Evolutionary conservation across 1,284 basidiomycete species (phyloP).

Genomic region (Boletus mariae): DNA sequence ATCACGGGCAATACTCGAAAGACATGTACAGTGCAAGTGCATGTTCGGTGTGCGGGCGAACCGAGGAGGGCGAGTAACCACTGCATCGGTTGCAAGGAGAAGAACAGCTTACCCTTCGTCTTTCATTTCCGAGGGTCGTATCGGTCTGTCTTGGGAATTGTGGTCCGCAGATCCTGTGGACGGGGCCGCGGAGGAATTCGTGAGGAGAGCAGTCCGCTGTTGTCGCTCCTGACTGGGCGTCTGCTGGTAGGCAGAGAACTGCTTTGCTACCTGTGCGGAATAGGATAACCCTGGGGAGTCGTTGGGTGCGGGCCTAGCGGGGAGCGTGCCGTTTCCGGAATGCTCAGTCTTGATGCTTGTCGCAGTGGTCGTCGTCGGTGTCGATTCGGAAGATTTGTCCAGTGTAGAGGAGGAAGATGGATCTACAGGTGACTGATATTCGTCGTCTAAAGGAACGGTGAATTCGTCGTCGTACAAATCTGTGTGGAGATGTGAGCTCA

Average conservation of each 20-base stretch:
- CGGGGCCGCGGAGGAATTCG: constrained; percentile 18
- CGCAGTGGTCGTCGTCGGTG: constrained; percentile 8
- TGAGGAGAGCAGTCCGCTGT: constrained; percentile 35
- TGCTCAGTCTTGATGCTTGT: constrained; percentile 18
- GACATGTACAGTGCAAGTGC: constrained; percentile 14
- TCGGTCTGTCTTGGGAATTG: constrained; percentile 33
- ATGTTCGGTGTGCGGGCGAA: constrained; percentile 5
- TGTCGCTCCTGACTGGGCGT: constrained; percentile 66
- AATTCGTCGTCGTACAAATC: constrained; percentile 45
- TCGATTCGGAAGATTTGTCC: constrained; percentile 11
- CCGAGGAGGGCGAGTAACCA: constrained; percentile 9
- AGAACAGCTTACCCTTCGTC: constrained; percentile 82
- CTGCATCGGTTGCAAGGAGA: constrained; percentile 18
- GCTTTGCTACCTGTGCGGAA: constrained; percentile 68
- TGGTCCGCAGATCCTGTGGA: constrained; percentile 29
- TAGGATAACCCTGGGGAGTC: constrained; percentile 42
- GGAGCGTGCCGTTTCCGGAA: constrained; percentile 29
- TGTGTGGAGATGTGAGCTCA: constrained; percentile 16
- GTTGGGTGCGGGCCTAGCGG: constrained; percentile 26
- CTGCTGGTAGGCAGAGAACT: constrained; percentile 65
- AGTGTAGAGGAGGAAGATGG: constrained; percentile 7
- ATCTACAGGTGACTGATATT: constrained; percentile 26
- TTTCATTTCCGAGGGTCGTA: constrained; percentile 83
- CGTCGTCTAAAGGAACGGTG: constrained; percentile 34
- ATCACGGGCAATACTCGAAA: constrained; percentile 16